phyloP scores from a whole-genome alignment of 2,329 filamentous ascomycete species.

The Sarocladium brachiariae region DNA sequence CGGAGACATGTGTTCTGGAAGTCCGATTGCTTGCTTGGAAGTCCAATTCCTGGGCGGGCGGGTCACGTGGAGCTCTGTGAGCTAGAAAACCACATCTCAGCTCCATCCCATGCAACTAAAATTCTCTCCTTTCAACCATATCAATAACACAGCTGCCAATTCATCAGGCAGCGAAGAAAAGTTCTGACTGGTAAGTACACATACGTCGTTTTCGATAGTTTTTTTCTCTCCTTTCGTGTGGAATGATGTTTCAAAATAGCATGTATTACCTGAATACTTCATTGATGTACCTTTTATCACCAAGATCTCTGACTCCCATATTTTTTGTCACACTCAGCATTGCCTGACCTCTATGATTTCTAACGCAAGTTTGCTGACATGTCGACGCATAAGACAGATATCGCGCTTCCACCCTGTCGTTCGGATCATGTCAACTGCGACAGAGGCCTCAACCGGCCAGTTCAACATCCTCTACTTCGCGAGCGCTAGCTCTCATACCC shows the following conservation, averaged over 20 bases:
- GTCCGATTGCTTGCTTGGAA: no score
- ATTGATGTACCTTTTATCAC: constrained; percentile 57
- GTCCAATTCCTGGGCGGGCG: no score
- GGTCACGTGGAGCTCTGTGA: constrained; percentile 12
- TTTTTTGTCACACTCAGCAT: no score
- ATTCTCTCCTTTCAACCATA: constrained; percentile 3
- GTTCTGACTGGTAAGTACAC: constrained; percentile 26
- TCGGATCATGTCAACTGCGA: constrained; percentile 27
- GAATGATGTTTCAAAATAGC: constrained; percentile 49
- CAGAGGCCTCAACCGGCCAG: constrained; percentile 51
- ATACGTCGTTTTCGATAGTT: not conserved
- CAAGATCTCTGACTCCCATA: constrained; percentile 66
- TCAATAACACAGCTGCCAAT: constrained; percentile 1
- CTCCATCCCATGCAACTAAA: constrained; percentile 1
- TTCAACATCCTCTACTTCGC: constrained; percentile 83
- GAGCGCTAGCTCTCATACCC: constrained; percentile 62
- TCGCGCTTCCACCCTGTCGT: not conserved
- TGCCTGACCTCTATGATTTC: no score
- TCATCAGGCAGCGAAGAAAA: no score
- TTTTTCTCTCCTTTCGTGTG: constrained; percentile 14
- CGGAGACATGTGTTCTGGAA: no score
- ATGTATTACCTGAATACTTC: constrained; percentile 53
- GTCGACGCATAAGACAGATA: not conserved
- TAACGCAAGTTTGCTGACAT: constrained; percentile 17
- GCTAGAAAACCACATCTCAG: constrained; percentile 6